Percentiles rank a stretch among this genome's conserved stretches.
Conservation (phyloP, 176 grass and related monocot genomes). For the Chrysopogon serrulatus region DNA sequence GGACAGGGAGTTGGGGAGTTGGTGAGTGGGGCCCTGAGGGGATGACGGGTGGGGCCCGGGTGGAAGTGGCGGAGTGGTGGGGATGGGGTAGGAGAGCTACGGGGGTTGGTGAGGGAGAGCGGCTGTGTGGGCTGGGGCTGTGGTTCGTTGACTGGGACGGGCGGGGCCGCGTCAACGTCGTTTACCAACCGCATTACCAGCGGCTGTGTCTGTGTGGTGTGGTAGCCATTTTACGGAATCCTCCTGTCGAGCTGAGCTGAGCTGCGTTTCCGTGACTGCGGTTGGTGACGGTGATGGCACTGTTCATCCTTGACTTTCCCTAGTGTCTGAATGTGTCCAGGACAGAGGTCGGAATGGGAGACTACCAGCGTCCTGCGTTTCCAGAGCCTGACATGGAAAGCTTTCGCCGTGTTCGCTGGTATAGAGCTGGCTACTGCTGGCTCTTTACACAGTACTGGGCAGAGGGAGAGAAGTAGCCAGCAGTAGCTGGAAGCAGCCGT, state of each 20-base stretch:
- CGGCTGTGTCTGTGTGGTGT: background rate
- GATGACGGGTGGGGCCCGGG: background rate
- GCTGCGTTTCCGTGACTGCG: background rate
- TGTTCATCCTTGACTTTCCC: background rate
- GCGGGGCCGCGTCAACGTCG: slow-evolving; percentile 22
- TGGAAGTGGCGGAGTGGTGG: background rate
- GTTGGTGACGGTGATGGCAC: background rate
- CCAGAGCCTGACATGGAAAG: background rate
- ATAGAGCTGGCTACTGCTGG: no score
- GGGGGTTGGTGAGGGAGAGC: slow-evolving; percentile 39
- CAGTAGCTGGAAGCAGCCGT: no score
- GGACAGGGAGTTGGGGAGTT: slow-evolving; percentile 6
- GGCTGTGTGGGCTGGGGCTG: background rate
- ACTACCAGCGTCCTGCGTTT: background rate
- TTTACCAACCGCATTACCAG: slow-evolving; percentile 36
- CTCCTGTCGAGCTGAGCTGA: no score
- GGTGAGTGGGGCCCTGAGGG: background rate
- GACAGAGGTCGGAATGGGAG: background rate
- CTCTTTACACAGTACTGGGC: no score
- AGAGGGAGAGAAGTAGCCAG: no score
- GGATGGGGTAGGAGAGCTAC: background rate
- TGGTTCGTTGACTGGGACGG: slow-evolving; percentile 29
- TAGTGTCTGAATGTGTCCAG: background rate
- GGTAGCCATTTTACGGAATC: background rate
- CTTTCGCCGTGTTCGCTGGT: no score